Base-by-base conservation (phyloP, 441 rosid genomes). In the Adansonia gregorii region DNA sequence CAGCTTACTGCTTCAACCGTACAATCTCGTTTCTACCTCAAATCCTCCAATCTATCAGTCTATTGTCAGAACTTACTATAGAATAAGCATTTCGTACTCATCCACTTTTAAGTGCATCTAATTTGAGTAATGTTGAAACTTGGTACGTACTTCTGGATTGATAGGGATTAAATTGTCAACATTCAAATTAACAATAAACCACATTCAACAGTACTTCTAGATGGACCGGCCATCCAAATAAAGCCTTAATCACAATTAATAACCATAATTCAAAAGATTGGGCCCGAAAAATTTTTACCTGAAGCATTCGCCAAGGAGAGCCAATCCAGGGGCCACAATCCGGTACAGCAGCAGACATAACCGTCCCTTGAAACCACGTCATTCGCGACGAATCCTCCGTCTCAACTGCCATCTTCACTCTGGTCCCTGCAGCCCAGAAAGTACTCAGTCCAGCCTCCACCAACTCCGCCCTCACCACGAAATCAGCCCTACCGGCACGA, bases 301-400 rank as follows among this genome's bases (percentile, higher is more conserved):
- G 89, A 83, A 95, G 94, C 87, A 86, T 90, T 17, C 93, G 92
- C 99, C 99, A 95, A 12, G 94, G 93, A 82, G 98, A 95, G 55
- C 90, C 87, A 39, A 80, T 86, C 95, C 94, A 93, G 6, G 80
- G 86, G 60, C 94, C 89, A 39, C 81, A 75, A 64, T 85, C 89
- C 0, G 87, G 83, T 39, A 75, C 63, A 8, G 76, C 76, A 52
- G 87, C 85, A 24, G 89, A 84, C 22, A 84, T 66, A 7, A 95
- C 80, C 0, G 88, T 86, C 43, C 67, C 67, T 63, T 63, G 67
- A 63, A 31, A 63, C 19, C 67, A 63, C 3, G 67, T 27, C 67
- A 63, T 84, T 79, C 97, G 72, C 0, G 95, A 89, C 0, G 90
- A 92, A 63, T 93, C 98, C 79, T 94, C 98, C 0, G 93, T 89